Evolutionary conservation across 2,329 filamentous ascomycete genomes (phyloP).

Genomic region (Ascochyta pisi): DNA sequence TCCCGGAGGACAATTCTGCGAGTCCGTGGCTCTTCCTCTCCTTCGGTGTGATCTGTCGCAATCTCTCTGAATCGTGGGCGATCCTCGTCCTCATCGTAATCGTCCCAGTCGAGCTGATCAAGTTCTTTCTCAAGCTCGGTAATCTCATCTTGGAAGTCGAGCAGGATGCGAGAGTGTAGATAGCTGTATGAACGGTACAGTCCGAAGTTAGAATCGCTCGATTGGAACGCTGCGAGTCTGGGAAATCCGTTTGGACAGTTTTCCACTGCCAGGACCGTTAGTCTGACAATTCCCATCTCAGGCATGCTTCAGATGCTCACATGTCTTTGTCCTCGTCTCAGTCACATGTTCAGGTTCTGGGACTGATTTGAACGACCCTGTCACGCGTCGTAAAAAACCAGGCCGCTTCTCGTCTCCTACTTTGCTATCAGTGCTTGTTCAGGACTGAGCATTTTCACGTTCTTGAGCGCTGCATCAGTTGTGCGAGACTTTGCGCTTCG

Average conservation of each 20-base stretch:
- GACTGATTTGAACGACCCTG: constrained; percentile 37
- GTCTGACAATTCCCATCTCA: background rate
- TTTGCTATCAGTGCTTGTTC: constrained; percentile 19
- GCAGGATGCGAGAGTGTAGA: constrained; percentile 49
- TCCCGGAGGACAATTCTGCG: constrained; percentile 39
- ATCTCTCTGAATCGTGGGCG: background rate
- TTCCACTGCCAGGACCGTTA: constrained; percentile 37
- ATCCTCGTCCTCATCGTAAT: constrained; percentile 30
- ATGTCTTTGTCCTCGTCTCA: constrained; percentile 42
- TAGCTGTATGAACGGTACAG: constrained; percentile 51
- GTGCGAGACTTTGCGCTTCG: no score
- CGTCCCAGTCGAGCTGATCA: constrained; percentile 44
- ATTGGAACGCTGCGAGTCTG: constrained; percentile 48
- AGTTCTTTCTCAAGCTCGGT: constrained; percentile 47
- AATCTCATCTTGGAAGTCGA: constrained; percentile 50
- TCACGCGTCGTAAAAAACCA: constrained; percentile 36
- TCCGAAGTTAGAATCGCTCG: constrained; percentile 50
- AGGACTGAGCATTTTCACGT: no score
- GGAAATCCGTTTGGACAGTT: constrained; percentile 50
- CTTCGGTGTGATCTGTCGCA: constrained; percentile 18
- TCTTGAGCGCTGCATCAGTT: no score
- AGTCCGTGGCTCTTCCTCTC: constrained; percentile 17
- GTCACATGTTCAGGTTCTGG: constrained; percentile 41
- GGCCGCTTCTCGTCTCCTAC: constrained; percentile 33
- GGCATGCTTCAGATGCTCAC: constrained; percentile 25